Evolutionary conservation across 1,284 basidiomycete species (phyloP).

Genomic region (Ustilago shanxiensis): DNA sequence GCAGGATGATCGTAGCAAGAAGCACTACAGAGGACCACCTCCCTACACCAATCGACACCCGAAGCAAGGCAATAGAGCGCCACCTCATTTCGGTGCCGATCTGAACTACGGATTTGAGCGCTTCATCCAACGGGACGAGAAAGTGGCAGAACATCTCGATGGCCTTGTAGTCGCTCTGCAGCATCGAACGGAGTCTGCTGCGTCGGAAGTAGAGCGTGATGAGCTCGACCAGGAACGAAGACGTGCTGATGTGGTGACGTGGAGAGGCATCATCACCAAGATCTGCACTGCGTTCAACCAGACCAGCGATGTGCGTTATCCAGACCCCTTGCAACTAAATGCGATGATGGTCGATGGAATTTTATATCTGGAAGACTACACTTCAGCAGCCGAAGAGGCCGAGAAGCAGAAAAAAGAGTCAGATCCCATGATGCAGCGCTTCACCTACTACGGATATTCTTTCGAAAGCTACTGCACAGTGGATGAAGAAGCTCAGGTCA

Average conservation of each 20-base stretch:
- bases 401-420: conserved; percentile 75
- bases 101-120: conserved; percentile 72
- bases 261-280: conserved; percentile 94
- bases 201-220: conserved; percentile 3
- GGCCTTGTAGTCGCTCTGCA: conserved; percentile 39
- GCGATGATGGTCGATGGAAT: conserved; percentile 73
- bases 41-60: conserved; percentile 35
- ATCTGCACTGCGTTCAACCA: conserved; percentile 57
- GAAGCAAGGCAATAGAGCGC: conserved; percentile 9
- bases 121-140: conserved; percentile 79
- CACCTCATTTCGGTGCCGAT: conserved; percentile 52
- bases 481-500: conserved; percentile 20
- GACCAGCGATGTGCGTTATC: conserved; percentile 62
- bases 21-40: conserved; percentile 52
- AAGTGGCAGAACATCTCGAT: conserved; percentile 68
- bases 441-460: conserved; percentile 74
- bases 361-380: conserved; percentile 86
- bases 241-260: conserved; percentile 77
- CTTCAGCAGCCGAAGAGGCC: conserved; percentile 74
- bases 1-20: conserved; percentile 55
- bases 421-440: conserved; percentile 25
- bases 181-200: conserved; percentile 36
- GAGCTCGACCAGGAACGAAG: conserved; percentile 46
- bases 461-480: conserved; percentile 89
- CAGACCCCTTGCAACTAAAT: conserved; percentile 74